Evolutionary conservation across 2,329 filamentous ascomycete species (phyloP).

Genomic region (Pseudomassariella vexata): DNA sequence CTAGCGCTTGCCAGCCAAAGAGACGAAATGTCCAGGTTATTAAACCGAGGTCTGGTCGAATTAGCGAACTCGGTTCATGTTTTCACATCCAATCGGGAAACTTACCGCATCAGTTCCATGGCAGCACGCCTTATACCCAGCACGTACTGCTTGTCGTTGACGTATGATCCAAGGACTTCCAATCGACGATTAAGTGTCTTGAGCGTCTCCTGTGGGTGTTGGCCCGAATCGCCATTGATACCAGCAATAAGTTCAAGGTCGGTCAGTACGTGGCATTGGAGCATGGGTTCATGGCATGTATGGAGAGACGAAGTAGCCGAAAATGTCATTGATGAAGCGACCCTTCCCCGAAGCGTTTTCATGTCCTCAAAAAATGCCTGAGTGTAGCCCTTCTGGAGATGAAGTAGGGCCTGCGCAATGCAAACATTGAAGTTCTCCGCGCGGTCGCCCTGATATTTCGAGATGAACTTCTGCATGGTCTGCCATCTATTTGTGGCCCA

Average conservation of each 20-base stretch:
- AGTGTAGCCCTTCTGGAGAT: conserved; percentile 46
- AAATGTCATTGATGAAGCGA: conserved; percentile 69
- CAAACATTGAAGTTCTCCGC: conserved; percentile 75
- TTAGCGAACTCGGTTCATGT: conserved; percentile 22
- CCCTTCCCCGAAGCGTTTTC: conserved; percentile 58
- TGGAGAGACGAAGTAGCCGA: conserved; percentile 77
- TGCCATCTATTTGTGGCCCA: conserved; percentile 86
- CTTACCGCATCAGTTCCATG: conserved; percentile 72
- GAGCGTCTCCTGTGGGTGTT: conserved; percentile 36
- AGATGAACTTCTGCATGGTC: conserved; percentile 63
- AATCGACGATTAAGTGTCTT: conserved; percentile 67
- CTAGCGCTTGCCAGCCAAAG: conserved; percentile 82
- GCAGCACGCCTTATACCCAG: conserved; percentile 79
- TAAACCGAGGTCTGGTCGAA: conserved; percentile 48
- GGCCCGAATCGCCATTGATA: conserved; percentile 33
- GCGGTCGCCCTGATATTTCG: conserved; percentile 43
- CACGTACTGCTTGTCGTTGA: conserved; percentile 89
- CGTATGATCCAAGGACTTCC: conserved; percentile 83
- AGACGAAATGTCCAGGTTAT: conserved; percentile 68
- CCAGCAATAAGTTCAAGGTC: conserved; percentile 76
- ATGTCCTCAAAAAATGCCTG: conserved; percentile 53
- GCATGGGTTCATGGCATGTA: conserved; percentile 75
- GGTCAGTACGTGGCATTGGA: conserved; percentile 80
- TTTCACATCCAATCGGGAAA: conserved; percentile 7
- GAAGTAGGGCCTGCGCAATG: conserved; percentile 63